These are phyloP conservation scores for Bipolaris cookei DNA, from an alignment of 2,329 filamentous ascomycete genomes.

Conservation along the genomic window DNA sequence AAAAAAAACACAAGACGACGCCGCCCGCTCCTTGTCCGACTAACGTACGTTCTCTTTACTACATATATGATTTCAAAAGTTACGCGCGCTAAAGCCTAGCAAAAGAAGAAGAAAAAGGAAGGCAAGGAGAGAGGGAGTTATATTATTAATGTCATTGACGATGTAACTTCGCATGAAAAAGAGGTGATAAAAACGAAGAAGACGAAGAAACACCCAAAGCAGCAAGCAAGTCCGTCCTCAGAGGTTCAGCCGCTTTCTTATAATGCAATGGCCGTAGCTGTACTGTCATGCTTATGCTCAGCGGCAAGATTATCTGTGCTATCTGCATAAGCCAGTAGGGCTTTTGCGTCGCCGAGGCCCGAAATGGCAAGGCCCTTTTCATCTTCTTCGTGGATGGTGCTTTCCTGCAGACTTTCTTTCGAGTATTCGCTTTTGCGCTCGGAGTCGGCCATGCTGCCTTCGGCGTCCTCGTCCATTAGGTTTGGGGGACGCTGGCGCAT, in stretches of 20 bases:
- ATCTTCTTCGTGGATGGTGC: constrained; percentile 48
- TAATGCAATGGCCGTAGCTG: constrained; percentile 11
- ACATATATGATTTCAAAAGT: constrained; percentile 5
- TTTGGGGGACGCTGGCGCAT: constrained; percentile 91
- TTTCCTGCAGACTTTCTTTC: constrained; percentile 46
- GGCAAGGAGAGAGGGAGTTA: no score
- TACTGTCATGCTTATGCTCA: constrained; percentile 16
- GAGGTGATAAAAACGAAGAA: no score
- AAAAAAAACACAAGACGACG: no score
- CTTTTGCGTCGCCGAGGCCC: constrained; percentile 46
- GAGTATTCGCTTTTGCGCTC: constrained; percentile 40
- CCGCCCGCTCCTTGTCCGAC: background rate
- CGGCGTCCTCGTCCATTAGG: constrained; percentile 68
- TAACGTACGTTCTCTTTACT: background rate
- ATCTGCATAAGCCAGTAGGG: constrained; percentile 43
- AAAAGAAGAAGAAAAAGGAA: background rate
- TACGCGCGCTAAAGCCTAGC: no score
- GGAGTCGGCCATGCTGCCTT: constrained; percentile 33
- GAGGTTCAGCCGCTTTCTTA: background rate
- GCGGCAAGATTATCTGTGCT: constrained; percentile 18
- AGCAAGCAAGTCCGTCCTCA: background rate
- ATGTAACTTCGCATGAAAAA: no score
- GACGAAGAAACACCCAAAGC: no score
- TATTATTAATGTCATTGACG: no score
- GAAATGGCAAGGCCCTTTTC: constrained; percentile 49